These are phyloP conservation scores for Syncephalastrum racemosum DNA, from an alignment of 371 early-diverging fungal species.

Conservation along the genomic window DNA sequence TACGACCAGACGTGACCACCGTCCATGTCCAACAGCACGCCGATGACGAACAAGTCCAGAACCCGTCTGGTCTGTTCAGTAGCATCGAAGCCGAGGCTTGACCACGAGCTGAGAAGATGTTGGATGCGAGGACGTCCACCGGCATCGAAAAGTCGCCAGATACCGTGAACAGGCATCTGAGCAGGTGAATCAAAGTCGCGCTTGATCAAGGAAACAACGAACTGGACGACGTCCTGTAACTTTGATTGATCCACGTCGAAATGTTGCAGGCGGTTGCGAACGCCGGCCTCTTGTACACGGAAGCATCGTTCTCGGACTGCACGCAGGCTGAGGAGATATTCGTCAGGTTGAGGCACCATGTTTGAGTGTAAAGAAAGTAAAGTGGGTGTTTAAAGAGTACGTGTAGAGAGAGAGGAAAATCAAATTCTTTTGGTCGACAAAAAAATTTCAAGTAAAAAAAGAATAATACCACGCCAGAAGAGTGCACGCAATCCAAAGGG, in stretches of 20 bases:
- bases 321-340: slow-evolving; percentile 67
- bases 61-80: slow-evolving; percentile 72
- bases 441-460: too few species aligned
- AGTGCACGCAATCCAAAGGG: too few species aligned
- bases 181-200: slow-evolving; percentile 62
- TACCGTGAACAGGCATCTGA: slow-evolving; percentile 80
- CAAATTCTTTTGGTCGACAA: too few species aligned
- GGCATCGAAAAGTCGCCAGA: slow-evolving; percentile 88
- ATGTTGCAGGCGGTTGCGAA: slow-evolving; percentile 55
- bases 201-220: slow-evolving; percentile 69
- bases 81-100: slow-evolving; percentile 36
- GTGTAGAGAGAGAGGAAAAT: too few species aligned
- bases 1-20: slow-evolving; percentile 84
- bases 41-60: slow-evolving; percentile 84
- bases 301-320: slow-evolving; percentile 78
- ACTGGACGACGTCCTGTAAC: slow-evolving; percentile 70
- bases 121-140: slow-evolving; percentile 57
- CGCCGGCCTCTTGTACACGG: slow-evolving; percentile 64
- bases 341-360: slow-evolving; percentile 32
- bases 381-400: too few species aligned
- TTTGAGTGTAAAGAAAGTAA: too few species aligned
- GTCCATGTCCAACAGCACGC: slow-evolving; percentile 90
- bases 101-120: slow-evolving; percentile 52
- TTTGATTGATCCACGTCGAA: slow-evolving; percentile 71
- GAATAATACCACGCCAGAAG: too few species aligned